Percentiles rank a stretch among this genome's conserved stretches.
phyloP scores from a whole-genome alignment of 345 rosid species.

The Limnanthes douglasii region DNA sequence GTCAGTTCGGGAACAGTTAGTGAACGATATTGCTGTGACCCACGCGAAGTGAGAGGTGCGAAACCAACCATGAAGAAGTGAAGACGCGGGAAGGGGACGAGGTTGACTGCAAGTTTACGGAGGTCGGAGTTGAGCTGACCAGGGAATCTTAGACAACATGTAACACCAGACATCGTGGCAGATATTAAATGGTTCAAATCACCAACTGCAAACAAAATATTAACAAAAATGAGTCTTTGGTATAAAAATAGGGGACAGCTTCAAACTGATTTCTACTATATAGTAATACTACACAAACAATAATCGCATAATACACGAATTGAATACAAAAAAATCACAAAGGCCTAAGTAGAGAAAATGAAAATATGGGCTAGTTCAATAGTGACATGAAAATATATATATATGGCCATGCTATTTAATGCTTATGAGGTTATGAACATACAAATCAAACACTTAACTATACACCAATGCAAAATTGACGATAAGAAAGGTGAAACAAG shows the following conservation, averaged over 20 bases:
- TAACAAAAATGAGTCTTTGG: background rate
- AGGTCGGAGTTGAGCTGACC: constrained; percentile 81
- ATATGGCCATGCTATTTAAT: too few relatives aligned
- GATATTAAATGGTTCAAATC: constrained; percentile 79
- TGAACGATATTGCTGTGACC: constrained; percentile 74
- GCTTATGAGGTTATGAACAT: too few relatives aligned
- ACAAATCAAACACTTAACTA: too few relatives aligned
- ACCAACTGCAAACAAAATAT: constrained; percentile 28
- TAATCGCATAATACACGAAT: constrained; percentile 6
- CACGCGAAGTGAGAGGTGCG: constrained; percentile 63
- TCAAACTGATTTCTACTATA: background rate
- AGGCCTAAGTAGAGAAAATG: too few relatives aligned
- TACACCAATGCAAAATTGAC: background rate
- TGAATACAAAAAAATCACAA: too few relatives aligned
- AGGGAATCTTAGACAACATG: constrained; percentile 81
- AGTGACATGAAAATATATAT: too few relatives aligned
- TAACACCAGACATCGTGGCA: constrained; percentile 75
- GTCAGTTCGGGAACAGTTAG: constrained; percentile 74
- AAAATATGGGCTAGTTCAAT: too few relatives aligned
- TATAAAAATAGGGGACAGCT: background rate
- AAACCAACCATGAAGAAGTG: constrained; percentile 89
- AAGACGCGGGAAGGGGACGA: constrained; percentile 68
- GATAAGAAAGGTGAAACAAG: background rate
- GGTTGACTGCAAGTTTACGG: constrained; percentile 62
- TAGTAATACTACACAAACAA: background rate